Percentiles rank a stretch among this genome's conserved stretches.
Evolutionary conservation across 1,284 basidiomycete genomes (phyloP).

Genomic region (Filobasidium uniguttulatum): DNA sequence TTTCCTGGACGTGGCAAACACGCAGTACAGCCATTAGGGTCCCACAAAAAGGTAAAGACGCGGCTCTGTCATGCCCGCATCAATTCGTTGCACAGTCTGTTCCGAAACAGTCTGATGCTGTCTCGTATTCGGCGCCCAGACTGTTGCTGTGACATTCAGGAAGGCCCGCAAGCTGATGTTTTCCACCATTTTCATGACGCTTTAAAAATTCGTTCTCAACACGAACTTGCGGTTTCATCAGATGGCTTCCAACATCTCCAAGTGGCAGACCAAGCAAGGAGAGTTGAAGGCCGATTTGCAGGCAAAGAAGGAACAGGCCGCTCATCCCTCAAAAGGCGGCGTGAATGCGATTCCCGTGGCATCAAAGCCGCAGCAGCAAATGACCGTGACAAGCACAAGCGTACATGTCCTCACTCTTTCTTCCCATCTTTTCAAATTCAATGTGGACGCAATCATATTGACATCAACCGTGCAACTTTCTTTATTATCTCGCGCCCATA

Average conservation of each 20-base stretch:
- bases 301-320: constrained; percentile 12
- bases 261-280: constrained; percentile 87
- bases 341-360: constrained; percentile 23
- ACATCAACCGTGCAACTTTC: constrained; percentile 2
- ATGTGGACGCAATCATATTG: neutral
- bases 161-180: no score
- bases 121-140: no score
- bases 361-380: neutral
- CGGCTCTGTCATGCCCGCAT: neutral
- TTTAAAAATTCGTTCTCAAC: no score
- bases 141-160: no score
- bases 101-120: no score
- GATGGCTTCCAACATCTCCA: constrained; percentile 77
- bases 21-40: constrained; percentile 66
- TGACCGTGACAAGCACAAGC: constrained; percentile 9
- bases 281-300: constrained; percentile 59
- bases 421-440: neutral
- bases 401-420: constrained; percentile 8
- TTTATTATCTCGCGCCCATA: neutral
- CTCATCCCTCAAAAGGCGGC: constrained; percentile 21
- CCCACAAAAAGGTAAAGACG: constrained; percentile 65
- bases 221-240: constrained; percentile 26
- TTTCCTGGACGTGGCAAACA: constrained; percentile 40
- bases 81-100: neutral
- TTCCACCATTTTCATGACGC: no score